Conservation (phyloP, 352 stramenopile species). For the Pythium insidiosum region DNA sequence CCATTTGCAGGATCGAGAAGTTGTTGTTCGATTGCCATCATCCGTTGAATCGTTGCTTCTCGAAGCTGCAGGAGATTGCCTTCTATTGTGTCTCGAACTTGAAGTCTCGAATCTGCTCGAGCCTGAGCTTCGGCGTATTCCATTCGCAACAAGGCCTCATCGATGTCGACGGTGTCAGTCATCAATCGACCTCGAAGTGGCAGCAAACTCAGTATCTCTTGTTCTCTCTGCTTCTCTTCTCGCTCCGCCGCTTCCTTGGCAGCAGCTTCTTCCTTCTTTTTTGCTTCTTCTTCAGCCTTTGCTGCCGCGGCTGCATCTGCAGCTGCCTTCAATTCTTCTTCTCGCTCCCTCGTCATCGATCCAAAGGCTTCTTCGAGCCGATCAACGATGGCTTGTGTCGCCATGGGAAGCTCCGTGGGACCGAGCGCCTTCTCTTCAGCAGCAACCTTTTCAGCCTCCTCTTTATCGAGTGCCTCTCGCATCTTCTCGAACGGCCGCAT, state of each 20-base stretch:
- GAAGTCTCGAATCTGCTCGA: no score
- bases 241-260: conserved; percentile 27
- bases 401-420: conserved; percentile 7
- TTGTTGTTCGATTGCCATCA: conserved; percentile 25
- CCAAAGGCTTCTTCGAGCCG: conserved; percentile 12
- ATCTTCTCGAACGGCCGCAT: conserved; percentile 41
- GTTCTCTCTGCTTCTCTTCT: conserved; percentile 21
- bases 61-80: conserved; percentile 16
- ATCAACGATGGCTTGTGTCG: conserved; percentile 7
- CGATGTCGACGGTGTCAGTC: conserved; percentile 29
- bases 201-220: conserved; percentile 34
- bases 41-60: conserved; percentile 13
- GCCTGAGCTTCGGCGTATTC: conserved; percentile 18
- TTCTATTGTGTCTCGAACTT: background rate
- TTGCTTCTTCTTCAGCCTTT: conserved; percentile 29
- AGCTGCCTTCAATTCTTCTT: conserved; percentile 11
- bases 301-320: conserved; percentile 11
- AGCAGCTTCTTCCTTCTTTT: conserved; percentile 28
- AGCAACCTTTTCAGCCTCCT: conserved; percentile 7
- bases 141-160: conserved; percentile 30
- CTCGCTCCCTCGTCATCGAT: background rate
- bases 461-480: conserved; percentile 22
- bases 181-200: conserved; percentile 37
- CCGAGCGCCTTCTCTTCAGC: background rate
- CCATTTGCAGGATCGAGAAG: background rate